Conservation (phyloP, 371 early-diverging fungal genomes). For the Haplosporangium sp. region DNA sequence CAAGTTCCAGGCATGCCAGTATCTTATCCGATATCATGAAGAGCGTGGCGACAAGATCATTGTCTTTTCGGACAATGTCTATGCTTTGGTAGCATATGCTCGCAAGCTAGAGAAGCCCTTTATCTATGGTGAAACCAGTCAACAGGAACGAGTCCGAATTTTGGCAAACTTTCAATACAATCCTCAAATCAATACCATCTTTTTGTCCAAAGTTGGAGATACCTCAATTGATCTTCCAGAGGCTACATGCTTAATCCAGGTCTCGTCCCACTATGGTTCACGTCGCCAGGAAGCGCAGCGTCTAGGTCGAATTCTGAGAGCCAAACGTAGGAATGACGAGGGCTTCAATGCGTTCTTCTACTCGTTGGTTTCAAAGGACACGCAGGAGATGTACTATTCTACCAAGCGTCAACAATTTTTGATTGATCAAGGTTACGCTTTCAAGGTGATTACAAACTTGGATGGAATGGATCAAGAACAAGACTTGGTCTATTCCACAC, state of each 20-base stretch:
- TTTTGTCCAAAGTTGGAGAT: slow-evolving; percentile 98
- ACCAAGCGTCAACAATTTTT: slow-evolving; percentile 98
- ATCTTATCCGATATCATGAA: slow-evolving; percentile 97
- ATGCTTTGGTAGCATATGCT: slow-evolving; percentile 97
- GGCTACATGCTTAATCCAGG: slow-evolving; percentile 99
- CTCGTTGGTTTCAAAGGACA: slow-evolving; percentile 97
- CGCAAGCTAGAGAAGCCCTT: slow-evolving; percentile 91
- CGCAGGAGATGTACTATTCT: slow-evolving; percentile 99
- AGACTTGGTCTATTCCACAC: slow-evolving; percentile 75
- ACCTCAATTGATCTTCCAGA: slow-evolving; percentile 99
- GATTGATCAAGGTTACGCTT: slow-evolving; percentile 99
- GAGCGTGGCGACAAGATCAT: slow-evolving; percentile 99
- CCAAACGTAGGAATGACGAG: slow-evolving; percentile 97
- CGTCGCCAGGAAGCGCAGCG: slow-evolving; percentile 99
- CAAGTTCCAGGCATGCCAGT: slow-evolving; percentile 99
- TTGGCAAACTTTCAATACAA: slow-evolving; percentile 97
- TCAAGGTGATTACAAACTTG: slow-evolving; percentile 91
- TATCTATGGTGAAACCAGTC: slow-evolving; percentile 98
- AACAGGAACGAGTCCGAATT: slow-evolving; percentile 96
- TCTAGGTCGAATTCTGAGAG: slow-evolving; percentile 95
- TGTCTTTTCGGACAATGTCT: slow-evolving; percentile 99
- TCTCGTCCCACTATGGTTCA: slow-evolving; percentile 99
- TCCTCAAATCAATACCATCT: slow-evolving; percentile 95
- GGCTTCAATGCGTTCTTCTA: slow-evolving; percentile 99
- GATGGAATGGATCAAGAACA: slow-evolving; percentile 87